Evolutionary conservation across 2,329 filamentous ascomycete species (phyloP), one percentile per base, ranked within the genome.

Genomic region (Lasiodiplodia sp.): DNA sequence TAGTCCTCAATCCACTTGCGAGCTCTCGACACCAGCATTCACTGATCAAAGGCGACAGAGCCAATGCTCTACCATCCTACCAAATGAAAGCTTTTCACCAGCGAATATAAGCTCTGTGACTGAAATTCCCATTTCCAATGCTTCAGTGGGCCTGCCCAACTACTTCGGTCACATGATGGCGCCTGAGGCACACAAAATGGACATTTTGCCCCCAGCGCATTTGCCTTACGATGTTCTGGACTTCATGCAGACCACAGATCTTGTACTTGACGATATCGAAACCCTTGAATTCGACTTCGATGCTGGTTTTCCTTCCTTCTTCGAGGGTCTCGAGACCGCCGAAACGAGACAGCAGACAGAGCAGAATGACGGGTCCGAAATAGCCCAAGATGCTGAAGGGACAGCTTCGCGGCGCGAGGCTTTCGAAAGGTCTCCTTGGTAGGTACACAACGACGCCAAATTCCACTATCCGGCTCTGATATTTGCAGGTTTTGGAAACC

Each of bases 401-500:
- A 37, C 37, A 25, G 21, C 16, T 1, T 66, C 51, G 5, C 28
- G 34, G 4, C 28, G 44, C 12, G 63, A 66, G 21, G 14, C 40
- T n/a, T 66, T 66, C 63, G 56, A 65, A 40, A 18, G 49, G 7
- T 53, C 62, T 10, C 62, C 62, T 7, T 65, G 62, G 62, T 65
- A 44, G 1, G 47, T 44, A 11, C 8, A 53, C 18, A 52, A 2
- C 4, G 10, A 34, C 10, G 31, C 31, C 3, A 8, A 2, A 10
- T 10, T 28, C 3, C 3, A 10, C 31, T 10, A 8, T 34, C 10
- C 31, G 8, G 31, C 31, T 10, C 31, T 34, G 8, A 34, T 34
- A 3, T 2, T 12, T 68, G 47, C 21, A 75, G 74, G 75, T 70
- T 75, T 1, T 77, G 74, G 75, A 68, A 72, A 10, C 76, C 76